phyloP scores from a whole-genome alignment of 2,329 filamentous ascomycete species.

The Phoma sp. region DNA sequence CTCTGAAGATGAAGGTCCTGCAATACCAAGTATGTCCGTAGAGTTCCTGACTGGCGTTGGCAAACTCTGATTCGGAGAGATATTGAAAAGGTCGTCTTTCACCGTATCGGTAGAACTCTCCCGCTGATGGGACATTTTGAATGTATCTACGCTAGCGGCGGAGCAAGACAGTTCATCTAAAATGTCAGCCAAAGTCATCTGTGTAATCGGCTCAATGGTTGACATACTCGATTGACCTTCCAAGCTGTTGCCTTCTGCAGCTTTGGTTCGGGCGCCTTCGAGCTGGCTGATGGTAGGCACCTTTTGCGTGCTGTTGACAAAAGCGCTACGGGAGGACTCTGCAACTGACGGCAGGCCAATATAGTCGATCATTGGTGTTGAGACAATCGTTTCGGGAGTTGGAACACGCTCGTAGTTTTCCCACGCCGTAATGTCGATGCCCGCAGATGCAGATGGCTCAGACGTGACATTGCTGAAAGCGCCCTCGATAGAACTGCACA shows the following conservation, averaged over 20 bases:
- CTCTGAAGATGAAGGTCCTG: not conserved
- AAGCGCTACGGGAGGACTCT: slow-evolving; percentile 48
- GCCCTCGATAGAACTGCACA: slow-evolving; percentile 22
- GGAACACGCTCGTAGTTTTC: slow-evolving; percentile 20
- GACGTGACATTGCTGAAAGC: slow-evolving; percentile 18
- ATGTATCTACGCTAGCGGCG: slow-evolving; percentile 30
- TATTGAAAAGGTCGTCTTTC: not conserved
- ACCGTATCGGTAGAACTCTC: not conserved
- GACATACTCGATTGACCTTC: slow-evolving; percentile 27
- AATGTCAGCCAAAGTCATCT: slow-evolving; percentile 46
- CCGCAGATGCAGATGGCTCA: slow-evolving; percentile 24
- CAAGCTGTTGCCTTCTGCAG: slow-evolving; percentile 32
- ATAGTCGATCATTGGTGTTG: slow-evolving; percentile 6
- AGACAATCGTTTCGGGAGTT: slow-evolving; percentile 26
- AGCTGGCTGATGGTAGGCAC: slow-evolving; percentile 42
- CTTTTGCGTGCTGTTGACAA: slow-evolving; percentile 53
- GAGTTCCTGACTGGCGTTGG: slow-evolving; percentile 18
- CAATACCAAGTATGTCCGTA: slow-evolving; percentile 17
- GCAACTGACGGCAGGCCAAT: slow-evolving; percentile 24
- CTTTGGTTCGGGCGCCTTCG: slow-evolving; percentile 8
- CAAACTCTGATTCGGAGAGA: not conserved
- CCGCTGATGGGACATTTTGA: slow-evolving; percentile 20
- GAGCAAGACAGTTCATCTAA: slow-evolving; percentile 43
- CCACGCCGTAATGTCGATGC: slow-evolving; percentile 19
- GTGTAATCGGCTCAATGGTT: slow-evolving; percentile 7